Base-by-base conservation (phyloP, 148 eudicot genomes). In the Euryodendron excelsum region DNA sequence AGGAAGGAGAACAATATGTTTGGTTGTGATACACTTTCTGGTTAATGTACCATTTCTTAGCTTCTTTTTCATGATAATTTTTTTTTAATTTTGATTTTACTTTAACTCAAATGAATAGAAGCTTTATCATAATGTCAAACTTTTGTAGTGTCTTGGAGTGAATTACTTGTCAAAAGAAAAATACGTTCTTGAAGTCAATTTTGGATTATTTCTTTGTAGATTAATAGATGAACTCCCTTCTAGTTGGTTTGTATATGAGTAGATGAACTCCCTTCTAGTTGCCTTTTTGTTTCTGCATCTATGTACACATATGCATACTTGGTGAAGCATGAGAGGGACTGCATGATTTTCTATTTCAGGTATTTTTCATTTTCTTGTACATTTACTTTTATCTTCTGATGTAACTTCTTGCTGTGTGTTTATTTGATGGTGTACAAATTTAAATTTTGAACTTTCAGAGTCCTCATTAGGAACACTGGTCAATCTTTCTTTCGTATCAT, bases 171-270 rank as follows among this genome's bases (percentile, higher is more conserved):
- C 5, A 21, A 65, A 20, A 2, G 12, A 41, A 41, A 33, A 34
- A 65, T 66, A 18, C 4, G 8, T 72, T 55, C 62, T n/a, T 23
- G 41, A 55, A 73, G 48, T 39, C 55, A 34, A 73, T 55, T 72
- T 34, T 7, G 44, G 64, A 20, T 21, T 73, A 33, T 34, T 73
- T 11, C n/a, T n/a, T n/a, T n/a, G n/a, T n/a, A n/a, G n/a, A n/a
- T n/a, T n/a, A 15, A 18, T 62, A 3, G 37, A n/a, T 6, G 14
- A 41, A 64, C 69, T 7, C 7, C 1, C 15, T 37, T 37, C 36
- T 39, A 2, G 6, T 39, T 39, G 4, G 3, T 28, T 4, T 12
- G 36, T 7, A 28, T 27, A 21, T 20, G 67, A 30, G 41, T 34
- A 33, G 23, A 64, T 6, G 23, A 64, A 33, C n/a, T 64, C 69